Percentiles rank a stretch among this genome's conserved stretches.
Evolutionary conservation across 176 grass and related monocot species (phyloP).

Genomic region (Metroxylon sagu): DNA sequence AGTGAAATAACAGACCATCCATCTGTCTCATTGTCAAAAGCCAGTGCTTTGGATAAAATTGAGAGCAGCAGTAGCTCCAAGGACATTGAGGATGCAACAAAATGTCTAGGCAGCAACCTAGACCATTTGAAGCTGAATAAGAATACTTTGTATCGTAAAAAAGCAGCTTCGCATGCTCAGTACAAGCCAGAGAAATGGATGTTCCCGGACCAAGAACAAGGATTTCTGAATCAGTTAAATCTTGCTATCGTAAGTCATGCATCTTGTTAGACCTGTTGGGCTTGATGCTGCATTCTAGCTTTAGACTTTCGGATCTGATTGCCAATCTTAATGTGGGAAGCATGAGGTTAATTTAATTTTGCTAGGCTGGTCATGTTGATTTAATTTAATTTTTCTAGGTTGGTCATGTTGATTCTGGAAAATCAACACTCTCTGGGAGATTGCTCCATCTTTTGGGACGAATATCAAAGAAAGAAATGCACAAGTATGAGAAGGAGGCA

Average conservation of each 20-base stretch:
- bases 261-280: conserved; percentile 27
- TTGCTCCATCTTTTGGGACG: conserved; percentile 83
- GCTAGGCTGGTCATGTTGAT: conserved; percentile 95
- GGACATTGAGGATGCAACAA: conserved; percentile 19
- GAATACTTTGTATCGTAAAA: conserved; percentile 31
- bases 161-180: conserved; percentile 34
- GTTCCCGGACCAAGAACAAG: conserved; percentile 39
- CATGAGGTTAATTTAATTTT: conserved; percentile 21
- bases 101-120: conserved; percentile 35
- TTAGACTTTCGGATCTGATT: too few relatives aligned
- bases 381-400: conserved; percentile 56
- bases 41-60: conserved; percentile 20
- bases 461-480: conserved; percentile 94
- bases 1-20: conserved; percentile 22
- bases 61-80: conserved; percentile 25
- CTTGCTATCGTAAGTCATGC: conserved; percentile 79
- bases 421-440: conserved; percentile 92
- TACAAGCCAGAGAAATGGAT: conserved; percentile 95
- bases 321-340: conserved; percentile 16
- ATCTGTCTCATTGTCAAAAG: conserved; percentile 17
- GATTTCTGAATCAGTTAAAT: conserved; percentile 66
- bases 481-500: conserved; percentile 88
- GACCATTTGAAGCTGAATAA: conserved; percentile 40
- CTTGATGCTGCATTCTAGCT: neutral
- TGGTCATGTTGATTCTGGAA: conserved; percentile 98